Conservation (phyloP, 2,329 filamentous ascomycete genomes). For the Metarhizium robertsii region DNA sequence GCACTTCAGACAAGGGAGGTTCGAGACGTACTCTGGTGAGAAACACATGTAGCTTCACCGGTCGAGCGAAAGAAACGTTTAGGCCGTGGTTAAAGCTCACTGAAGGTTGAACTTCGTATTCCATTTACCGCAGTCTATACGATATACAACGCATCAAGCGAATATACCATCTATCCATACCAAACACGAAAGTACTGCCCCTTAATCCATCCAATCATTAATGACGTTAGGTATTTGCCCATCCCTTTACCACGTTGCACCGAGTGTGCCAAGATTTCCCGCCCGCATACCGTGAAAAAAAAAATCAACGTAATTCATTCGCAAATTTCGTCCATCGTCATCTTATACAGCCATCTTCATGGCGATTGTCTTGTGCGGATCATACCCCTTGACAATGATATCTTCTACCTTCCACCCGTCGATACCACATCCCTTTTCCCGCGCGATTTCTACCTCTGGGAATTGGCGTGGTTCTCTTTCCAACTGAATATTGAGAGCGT, state of each 20-base stretch:
- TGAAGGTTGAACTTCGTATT: background rate
- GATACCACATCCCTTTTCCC: conserved; percentile 62
- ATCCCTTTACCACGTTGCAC: background rate
- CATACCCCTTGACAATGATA: conserved; percentile 78
- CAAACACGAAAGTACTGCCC: background rate
- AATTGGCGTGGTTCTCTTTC: conserved; percentile 73
- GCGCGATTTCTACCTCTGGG: conserved; percentile 64
- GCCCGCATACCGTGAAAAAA: background rate
- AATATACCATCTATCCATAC: background rate
- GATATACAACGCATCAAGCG: background rate
- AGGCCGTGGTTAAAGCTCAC: no score
- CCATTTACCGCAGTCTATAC: background rate
- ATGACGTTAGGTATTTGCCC: background rate
- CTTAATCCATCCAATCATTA: background rate
- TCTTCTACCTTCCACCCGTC: conserved; percentile 88
- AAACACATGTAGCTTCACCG: no score
- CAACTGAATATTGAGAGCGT: conserved; percentile 74
- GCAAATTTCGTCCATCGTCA: background rate
- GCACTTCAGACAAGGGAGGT: no score
- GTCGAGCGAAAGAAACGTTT: no score
- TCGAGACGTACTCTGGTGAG: no score
- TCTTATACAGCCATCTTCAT: conserved; percentile 95
- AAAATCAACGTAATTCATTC: background rate
- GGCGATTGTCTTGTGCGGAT: conserved; percentile 81
- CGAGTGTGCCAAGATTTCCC: background rate